These are phyloP conservation scores for Solanum pennellii DNA, from an alignment of 257 asterid genomes.

Conservation along the genomic window DNA sequence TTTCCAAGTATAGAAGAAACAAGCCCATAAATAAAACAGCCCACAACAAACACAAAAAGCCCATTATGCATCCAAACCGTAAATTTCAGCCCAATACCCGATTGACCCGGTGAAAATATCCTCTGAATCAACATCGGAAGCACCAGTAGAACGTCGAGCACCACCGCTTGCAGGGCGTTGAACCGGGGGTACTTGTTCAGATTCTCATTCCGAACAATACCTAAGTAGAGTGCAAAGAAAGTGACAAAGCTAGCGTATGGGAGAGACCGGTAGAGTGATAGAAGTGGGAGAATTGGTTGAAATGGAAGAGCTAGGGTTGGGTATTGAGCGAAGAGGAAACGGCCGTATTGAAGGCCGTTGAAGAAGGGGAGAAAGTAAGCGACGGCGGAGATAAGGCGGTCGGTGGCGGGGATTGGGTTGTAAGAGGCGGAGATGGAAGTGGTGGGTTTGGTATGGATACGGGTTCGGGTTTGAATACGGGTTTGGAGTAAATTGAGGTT, in stretches of 20 bases:
- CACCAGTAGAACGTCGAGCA: constrained; percentile 71
- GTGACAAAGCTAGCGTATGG: constrained; percentile 84
- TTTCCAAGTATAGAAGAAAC: constrained; percentile 59
- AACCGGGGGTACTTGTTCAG: constrained; percentile 66
- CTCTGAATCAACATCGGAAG: constrained; percentile 70
- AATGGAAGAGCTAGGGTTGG: constrained; percentile 60
- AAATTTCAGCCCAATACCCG: constrained; percentile 50
- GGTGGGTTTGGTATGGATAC: not conserved
- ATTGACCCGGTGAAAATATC: constrained; percentile 57
- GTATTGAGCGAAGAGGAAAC: constrained; percentile 66
- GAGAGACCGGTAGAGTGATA: constrained; percentile 69
- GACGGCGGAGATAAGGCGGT: constrained; percentile 81
- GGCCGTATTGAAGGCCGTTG: constrained; percentile 88
- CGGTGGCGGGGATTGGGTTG: constrained; percentile 65
- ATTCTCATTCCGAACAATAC: constrained; percentile 53
- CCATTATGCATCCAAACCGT: constrained; percentile 61
- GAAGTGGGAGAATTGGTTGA: constrained; percentile 66
- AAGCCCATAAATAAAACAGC: constrained; percentile 68
- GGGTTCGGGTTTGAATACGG: not conserved
- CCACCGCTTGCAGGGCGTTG: constrained; percentile 84
- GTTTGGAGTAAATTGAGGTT: constrained; percentile 4
- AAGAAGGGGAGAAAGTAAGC: constrained; percentile 87
- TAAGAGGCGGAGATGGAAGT: constrained; percentile 15
- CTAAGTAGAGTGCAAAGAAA: constrained; percentile 76
- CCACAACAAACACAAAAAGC: constrained; percentile 51